Evolutionary conservation across 2,329 filamentous ascomycete genomes (phyloP).

Genomic region (Ceratocystiopsis minuta): DNA sequence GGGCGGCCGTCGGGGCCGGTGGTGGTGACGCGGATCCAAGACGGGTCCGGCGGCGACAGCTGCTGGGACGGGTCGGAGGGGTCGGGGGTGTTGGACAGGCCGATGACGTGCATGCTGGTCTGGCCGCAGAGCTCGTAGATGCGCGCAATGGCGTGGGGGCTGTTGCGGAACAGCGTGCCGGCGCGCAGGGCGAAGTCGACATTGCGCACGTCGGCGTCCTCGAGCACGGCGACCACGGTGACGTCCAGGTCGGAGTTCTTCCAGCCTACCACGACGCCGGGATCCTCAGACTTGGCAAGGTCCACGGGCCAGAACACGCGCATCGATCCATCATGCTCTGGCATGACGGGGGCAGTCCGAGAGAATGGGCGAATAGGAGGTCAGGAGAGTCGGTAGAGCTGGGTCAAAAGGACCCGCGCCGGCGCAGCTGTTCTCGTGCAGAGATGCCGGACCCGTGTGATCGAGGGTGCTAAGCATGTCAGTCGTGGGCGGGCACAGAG

Average conservation of each 20-base stretch:
- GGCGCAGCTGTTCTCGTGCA: constrained; percentile 82
- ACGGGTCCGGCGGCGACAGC: constrained; percentile 30
- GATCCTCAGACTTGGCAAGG: constrained; percentile 48
- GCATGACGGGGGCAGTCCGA: constrained; percentile 30
- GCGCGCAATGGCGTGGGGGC: constrained; percentile 58
- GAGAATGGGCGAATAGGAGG: background rate
- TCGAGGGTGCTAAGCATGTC: constrained; percentile 52
- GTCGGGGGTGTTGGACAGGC: constrained; percentile 50
- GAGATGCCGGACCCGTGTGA: constrained; percentile 66
- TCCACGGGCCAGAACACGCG: constrained; percentile 97
- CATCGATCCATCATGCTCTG: constrained; percentile 74
- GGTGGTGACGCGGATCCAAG: constrained; percentile 47
- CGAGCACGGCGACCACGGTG: constrained; percentile 74
- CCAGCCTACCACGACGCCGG: constrained; percentile 89
- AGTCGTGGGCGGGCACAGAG: too few species aligned
- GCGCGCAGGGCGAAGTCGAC: constrained; percentile 78
- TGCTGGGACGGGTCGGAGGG: background rate
- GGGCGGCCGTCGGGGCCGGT: constrained; percentile 29
- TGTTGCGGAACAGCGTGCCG: constrained; percentile 67
- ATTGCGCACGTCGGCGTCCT: constrained; percentile 72
- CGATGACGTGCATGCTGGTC: constrained; percentile 67
- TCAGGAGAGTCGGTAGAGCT: too few species aligned
- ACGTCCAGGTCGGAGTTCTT: constrained; percentile 81
- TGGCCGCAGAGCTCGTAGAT: constrained; percentile 77
- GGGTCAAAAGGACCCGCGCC: constrained; percentile 77